Conservation (phyloP, 805 yeast genomes). For the Starmerella gropengiesseri region DNA sequence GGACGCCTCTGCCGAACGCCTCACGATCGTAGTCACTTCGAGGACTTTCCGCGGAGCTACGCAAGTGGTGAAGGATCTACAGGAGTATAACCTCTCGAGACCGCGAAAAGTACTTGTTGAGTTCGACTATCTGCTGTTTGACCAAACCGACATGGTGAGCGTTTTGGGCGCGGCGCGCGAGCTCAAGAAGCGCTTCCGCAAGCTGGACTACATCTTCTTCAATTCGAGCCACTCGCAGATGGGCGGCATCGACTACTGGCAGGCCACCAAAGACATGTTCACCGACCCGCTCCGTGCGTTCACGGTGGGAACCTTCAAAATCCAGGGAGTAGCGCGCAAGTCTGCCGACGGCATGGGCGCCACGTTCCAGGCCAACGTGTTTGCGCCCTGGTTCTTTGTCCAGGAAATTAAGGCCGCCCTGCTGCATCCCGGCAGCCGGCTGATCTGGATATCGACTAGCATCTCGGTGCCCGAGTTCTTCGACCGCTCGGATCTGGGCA, state of each 20-base stretch:
- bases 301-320: slow-evolving; percentile 79
- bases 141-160: slow-evolving; percentile 82
- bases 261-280: slow-evolving; percentile 58
- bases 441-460: slow-evolving; percentile 78
- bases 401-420: slow-evolving; percentile 40
- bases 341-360: slow-evolving; percentile 72
- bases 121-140: slow-evolving; percentile 82
- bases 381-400: slow-evolving; percentile 82
- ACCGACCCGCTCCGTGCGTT: slow-evolving; percentile 65
- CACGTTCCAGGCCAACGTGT: slow-evolving; percentile 91
- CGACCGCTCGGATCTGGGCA: slow-evolving; percentile 63
- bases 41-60: slow-evolving; percentile 78
- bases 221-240: slow-evolving; percentile 88
- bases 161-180: slow-evolving; percentile 65
- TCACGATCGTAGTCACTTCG: slow-evolving; percentile 81
- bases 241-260: slow-evolving; percentile 76
- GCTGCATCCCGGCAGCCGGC: slow-evolving; percentile 44
- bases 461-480: slow-evolving; percentile 69
- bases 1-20: slow-evolving; percentile 37
- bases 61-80: slow-evolving; percentile 53
- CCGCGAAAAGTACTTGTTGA: slow-evolving; percentile 51
- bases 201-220: slow-evolving; percentile 67
- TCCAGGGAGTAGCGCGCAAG: slow-evolving; percentile 67
- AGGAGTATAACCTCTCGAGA: slow-evolving; percentile 19
- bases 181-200: slow-evolving; percentile 47